A percentile compares a stretch with the other conserved stretches of the same genome.
Evolutionary conservation across 371 early-diverging fungal genomes (phyloP).

Genomic region (Syncephalastrum sp.): DNA sequence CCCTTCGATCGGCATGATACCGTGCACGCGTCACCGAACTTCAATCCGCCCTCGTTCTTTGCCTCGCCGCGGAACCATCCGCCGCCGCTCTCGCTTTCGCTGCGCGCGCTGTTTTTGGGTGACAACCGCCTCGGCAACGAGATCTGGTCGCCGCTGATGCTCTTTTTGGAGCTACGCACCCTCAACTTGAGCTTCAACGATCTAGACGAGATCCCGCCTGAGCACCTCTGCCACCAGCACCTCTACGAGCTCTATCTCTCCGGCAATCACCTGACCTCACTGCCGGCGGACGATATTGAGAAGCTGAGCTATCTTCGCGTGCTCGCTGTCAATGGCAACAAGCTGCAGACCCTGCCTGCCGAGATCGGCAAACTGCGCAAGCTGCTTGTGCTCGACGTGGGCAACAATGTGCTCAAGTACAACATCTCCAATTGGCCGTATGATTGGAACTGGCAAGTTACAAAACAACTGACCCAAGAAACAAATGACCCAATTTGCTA

Average conservation of each 20-base stretch:
- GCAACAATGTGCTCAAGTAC: constrained; percentile 86
- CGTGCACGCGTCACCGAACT: constrained; percentile 26
- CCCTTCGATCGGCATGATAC: constrained; percentile 6
- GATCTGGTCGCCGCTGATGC: constrained; percentile 69
- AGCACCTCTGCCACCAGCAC: constrained; percentile 48
- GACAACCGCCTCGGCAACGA: constrained; percentile 87
- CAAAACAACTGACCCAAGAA: background rate
- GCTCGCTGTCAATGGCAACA: constrained; percentile 87
- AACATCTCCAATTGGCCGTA: constrained; percentile 94
- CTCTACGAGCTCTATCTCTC: constrained; percentile 78
- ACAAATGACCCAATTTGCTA: too few relatives aligned
- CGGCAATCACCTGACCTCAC: constrained; percentile 82
- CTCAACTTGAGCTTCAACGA: constrained; percentile 85
- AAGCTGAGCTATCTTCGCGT: constrained; percentile 65
- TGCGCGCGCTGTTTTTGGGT: constrained; percentile 69
- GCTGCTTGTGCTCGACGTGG: constrained; percentile 79
- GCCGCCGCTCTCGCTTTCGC: constrained; percentile 63
- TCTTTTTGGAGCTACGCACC: constrained; percentile 68
- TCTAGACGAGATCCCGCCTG: constrained; percentile 71
- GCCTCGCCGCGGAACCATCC: constrained; percentile 50
- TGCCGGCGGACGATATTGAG: constrained; percentile 88
- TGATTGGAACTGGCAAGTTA: constrained; percentile 88
- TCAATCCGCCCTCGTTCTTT: constrained; percentile 51
- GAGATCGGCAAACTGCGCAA: constrained; percentile 83
- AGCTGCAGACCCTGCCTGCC: constrained; percentile 83